Evolutionary conservation across 202 grass and related monocot genomes (phyloP).

Genomic region (Elaeis oleifera): DNA sequence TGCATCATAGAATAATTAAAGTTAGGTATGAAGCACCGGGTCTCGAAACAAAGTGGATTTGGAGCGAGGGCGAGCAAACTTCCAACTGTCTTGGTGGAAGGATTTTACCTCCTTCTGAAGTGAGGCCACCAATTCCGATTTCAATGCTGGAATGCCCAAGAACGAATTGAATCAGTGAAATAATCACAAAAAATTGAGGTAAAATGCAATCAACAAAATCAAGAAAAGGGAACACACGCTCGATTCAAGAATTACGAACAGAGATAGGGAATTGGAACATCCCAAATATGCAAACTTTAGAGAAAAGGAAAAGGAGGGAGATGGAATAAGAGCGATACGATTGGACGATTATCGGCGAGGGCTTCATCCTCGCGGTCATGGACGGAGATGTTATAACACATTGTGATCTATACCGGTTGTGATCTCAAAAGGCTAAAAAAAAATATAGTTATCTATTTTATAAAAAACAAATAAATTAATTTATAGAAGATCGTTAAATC

Average conservation of each 20-base stretch:
- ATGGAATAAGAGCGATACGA: conserved; percentile 2
- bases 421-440: too few relatives aligned
- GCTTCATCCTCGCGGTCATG: conserved; percentile 70
- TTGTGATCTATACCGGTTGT: too few relatives aligned
- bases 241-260: too few relatives aligned
- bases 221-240: too few relatives aligned
- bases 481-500: too few relatives aligned
- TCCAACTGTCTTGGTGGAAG: conserved; percentile 81
- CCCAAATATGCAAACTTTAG: not conserved
- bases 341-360: conserved; percentile 38
- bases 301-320: not conserved
- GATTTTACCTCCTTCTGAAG: conserved; percentile 76
- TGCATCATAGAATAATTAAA: too few relatives aligned
- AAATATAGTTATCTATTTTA: too few relatives aligned
- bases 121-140: conserved; percentile 60
- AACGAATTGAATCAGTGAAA: too few relatives aligned
- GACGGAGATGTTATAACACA: conserved; percentile 1
- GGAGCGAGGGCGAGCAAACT: conserved; percentile 65
- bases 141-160: conserved; percentile 14
- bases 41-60: conserved; percentile 61
- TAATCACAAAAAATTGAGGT: too few relatives aligned
- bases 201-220: too few relatives aligned
- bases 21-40: conserved; percentile 28
- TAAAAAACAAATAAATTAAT: too few relatives aligned
- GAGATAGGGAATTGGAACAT: too few relatives aligned